phyloP scores from a whole-genome alignment of 768 basidiomycete genomes.

The Coprinopsis marcescibilis region DNA sequence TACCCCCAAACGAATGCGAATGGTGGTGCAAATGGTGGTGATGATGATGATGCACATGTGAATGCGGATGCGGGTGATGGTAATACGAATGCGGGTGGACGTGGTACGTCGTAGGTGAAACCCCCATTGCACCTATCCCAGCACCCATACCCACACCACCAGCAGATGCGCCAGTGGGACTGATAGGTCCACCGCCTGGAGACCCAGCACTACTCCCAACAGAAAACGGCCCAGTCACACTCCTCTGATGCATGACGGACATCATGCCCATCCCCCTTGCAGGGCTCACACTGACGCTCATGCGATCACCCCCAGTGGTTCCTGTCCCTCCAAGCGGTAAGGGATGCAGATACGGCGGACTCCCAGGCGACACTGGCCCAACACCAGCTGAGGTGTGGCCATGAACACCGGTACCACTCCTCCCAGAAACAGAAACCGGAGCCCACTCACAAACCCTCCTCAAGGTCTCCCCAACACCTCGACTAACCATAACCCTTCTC shows the following conservation, averaged over 20 bases:
- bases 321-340: too few species aligned
- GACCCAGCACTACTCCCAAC: background rate
- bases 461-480: constrained; percentile 36
- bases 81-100: background rate
- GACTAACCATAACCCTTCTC: constrained; percentile 29
- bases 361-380: too few species aligned
- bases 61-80: background rate
- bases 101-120: constrained; percentile 4
- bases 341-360: background rate
- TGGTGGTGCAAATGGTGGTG: background rate
- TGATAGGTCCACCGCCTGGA: background rate
- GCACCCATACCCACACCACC: background rate
- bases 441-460: constrained; percentile 36
- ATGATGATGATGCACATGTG: background rate
- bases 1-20: background rate
- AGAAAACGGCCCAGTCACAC: background rate
- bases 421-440: too few species aligned
- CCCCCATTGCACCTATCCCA: too few species aligned
- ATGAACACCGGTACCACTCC: too few species aligned
- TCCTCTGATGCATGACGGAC: background rate
- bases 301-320: background rate
- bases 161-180: background rate
- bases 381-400: too few species aligned
- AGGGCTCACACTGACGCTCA: background rate
- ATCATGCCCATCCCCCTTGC: background rate